phyloP scores from a whole-genome alignment of 2,329 filamentous ascomycete genomes.

The Neofusicoccum laricinum region DNA sequence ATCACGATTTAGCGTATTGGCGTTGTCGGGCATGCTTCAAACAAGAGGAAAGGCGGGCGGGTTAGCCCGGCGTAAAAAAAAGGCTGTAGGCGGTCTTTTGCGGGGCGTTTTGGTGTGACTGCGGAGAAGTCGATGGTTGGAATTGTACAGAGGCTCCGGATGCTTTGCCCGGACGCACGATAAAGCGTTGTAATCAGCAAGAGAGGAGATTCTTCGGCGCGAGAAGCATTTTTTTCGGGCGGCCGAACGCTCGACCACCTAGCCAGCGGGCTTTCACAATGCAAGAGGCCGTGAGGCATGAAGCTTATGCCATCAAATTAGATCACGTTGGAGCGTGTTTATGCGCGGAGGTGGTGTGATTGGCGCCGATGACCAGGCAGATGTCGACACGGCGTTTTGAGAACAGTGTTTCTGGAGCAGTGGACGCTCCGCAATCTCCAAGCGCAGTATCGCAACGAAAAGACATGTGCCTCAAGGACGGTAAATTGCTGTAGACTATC shows the following conservation, averaged over 20 bases:
- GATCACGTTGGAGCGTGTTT: too few relatives aligned
- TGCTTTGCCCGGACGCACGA: background rate
- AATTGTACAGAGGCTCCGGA: background rate
- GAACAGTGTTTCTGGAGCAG: too few relatives aligned
- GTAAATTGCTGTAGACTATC: background rate
- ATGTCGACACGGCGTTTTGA: too few relatives aligned
- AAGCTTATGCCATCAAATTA: too few relatives aligned
- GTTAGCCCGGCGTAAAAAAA: background rate
- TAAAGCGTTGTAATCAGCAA: background rate
- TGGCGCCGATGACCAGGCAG: too few relatives aligned
- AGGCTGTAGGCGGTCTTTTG: background rate
- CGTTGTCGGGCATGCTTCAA: background rate
- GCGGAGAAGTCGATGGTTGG: background rate
- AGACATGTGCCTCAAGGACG: background rate
- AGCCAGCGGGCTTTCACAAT: background rate
- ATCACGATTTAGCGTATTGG: background rate
- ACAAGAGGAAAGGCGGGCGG: conserved; percentile 2
- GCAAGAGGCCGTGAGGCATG: background rate
- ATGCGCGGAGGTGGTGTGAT: too few relatives aligned
- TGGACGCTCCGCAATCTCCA: too few relatives aligned
- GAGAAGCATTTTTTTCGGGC: background rate
- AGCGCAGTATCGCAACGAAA: too few relatives aligned
- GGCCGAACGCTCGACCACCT: background rate
- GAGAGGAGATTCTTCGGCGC: background rate
- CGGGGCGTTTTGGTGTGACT: background rate